Evolutionary conservation across 176 grass and related monocot species (phyloP).

Genomic region (Neostapfia colusana): DNA sequence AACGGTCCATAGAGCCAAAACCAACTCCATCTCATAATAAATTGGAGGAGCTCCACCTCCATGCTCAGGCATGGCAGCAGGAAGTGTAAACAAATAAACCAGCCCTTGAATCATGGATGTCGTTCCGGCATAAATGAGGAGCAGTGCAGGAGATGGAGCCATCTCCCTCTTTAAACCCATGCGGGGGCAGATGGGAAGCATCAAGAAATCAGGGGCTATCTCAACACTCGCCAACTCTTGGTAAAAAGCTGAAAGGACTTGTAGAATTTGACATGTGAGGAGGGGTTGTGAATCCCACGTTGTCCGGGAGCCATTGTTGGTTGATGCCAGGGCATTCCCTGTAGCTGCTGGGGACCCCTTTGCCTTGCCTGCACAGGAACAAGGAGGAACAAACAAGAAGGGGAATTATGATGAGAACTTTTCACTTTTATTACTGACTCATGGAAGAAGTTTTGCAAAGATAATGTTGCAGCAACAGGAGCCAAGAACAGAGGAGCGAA

Average conservation of each 20-base stretch:
- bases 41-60: slow-evolving; percentile 40
- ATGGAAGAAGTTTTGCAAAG: neutral
- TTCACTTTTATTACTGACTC: slow-evolving; percentile 11
- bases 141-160: slow-evolving; percentile 48
- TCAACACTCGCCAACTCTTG: neutral
- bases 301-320: slow-evolving; percentile 47
- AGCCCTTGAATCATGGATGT: slow-evolving; percentile 41
- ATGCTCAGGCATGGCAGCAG: slow-evolving; percentile 27
- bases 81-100: slow-evolving; percentile 33
- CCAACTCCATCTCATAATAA: slow-evolving; percentile 35
- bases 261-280: slow-evolving; percentile 24
- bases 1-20: slow-evolving; percentile 21
- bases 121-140: slow-evolving; percentile 41
- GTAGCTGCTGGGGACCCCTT: slow-evolving; percentile 42
- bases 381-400: slow-evolving; percentile 39
- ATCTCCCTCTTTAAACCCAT: slow-evolving; percentile 40
- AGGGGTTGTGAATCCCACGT: slow-evolving; percentile 42
- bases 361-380: slow-evolving; percentile 45
- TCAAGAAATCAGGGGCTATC: slow-evolving; percentile 33
- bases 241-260: slow-evolving; percentile 26
- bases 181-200: slow-evolving; percentile 37
- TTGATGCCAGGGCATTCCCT: slow-evolving; percentile 42
- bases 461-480: neutral
- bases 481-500: slow-evolving; percentile 15
- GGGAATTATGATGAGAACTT: slow-evolving; percentile 29